A percentile compares a stretch with the other conserved stretches of the same genome.
Evolutionary conservation across 2,329 filamentous ascomycete species (phyloP).

Genomic region (Coleophoma eucalyptorum): DNA sequence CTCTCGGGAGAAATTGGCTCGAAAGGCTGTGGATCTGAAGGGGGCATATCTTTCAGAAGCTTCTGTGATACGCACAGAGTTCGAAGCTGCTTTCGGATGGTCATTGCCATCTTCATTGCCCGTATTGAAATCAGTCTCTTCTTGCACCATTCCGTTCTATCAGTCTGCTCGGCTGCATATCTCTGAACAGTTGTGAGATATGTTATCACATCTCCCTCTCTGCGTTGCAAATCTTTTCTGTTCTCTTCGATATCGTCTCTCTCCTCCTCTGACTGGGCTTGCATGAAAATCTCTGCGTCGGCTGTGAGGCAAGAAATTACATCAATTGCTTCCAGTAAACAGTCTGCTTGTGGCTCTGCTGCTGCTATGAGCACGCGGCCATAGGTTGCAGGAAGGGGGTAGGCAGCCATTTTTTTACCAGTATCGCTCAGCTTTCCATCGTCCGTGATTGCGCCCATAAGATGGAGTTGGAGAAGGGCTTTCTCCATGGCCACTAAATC

Average conservation of each 20-base stretch:
- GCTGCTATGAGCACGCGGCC: constrained; percentile 82
- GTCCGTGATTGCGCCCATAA: constrained; percentile 72
- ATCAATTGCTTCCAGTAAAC: constrained; percentile 80
- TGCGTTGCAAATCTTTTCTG: constrained; percentile 54
- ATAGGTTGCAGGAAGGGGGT: constrained; percentile 79
- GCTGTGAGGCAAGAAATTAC: constrained; percentile 65
- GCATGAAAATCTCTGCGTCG: constrained; percentile 60
- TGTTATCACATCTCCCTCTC: constrained; percentile 63
- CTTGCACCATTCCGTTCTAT: constrained; percentile 53
- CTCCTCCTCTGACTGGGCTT: constrained; percentile 53
- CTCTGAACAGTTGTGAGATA: constrained; percentile 60
- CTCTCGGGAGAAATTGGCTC: constrained; percentile 48
- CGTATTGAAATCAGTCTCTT: constrained; percentile 51
- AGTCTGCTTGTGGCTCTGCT: constrained; percentile 64
- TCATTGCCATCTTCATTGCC: constrained; percentile 60
- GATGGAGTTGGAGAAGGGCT: constrained; percentile 74
- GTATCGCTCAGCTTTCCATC: constrained; percentile 68
- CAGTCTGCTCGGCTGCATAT: constrained; percentile 51
- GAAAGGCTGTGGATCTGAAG: constrained; percentile 52
- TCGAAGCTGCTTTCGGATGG: constrained; percentile 59
- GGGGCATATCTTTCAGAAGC: constrained; percentile 34
- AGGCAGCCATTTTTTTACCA: constrained; percentile 73
- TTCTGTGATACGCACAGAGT: constrained; percentile 49
- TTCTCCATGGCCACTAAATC: constrained; percentile 75
- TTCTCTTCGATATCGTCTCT: constrained; percentile 48